A percentile compares a stretch with the other conserved stretches of the same genome.
phyloP scores from a whole-genome alignment of 2,329 filamentous ascomycete species.

The Cladophialophora psammophila region DNA sequence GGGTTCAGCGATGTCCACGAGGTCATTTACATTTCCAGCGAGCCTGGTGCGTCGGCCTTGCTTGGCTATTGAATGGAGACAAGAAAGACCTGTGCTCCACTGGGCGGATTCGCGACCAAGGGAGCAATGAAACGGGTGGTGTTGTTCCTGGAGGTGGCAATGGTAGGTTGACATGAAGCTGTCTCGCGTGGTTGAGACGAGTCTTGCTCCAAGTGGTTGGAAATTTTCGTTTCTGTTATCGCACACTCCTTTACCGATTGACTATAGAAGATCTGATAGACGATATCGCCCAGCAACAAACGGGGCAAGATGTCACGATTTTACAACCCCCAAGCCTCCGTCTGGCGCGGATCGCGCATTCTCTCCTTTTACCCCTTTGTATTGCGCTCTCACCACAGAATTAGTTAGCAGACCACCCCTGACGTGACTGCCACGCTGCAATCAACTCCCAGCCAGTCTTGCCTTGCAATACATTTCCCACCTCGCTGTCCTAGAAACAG shows the following conservation, averaged over 20 bases:
- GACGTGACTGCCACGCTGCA: too few relatives aligned
- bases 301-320: neutral
- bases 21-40: slow-evolving; percentile 92
- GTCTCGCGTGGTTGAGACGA: neutral
- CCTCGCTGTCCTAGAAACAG: too few relatives aligned
- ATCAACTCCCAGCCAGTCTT: too few relatives aligned
- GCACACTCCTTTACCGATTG: slow-evolving; percentile 25
- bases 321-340: neutral
- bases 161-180: neutral
- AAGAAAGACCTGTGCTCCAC: neutral
- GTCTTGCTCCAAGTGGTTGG: neutral
- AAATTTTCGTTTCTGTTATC: slow-evolving; percentile 28
- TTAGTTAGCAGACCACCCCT: too few relatives aligned
- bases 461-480: too few relatives aligned
- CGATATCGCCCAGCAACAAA: neutral
- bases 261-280: slow-evolving; percentile 6
- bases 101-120: neutral
- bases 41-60: slow-evolving; percentile 81
- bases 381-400: neutral
- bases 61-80: slow-evolving; percentile 56
- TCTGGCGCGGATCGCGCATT: neutral
- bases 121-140: too few relatives aligned
- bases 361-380: neutral
- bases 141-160: neutral
- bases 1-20: slow-evolving; percentile 93